These are phyloP conservation scores for Hymenoscyphus infarciens DNA, from an alignment of 2,329 filamentous ascomycete species.

Conservation along the genomic window DNA sequence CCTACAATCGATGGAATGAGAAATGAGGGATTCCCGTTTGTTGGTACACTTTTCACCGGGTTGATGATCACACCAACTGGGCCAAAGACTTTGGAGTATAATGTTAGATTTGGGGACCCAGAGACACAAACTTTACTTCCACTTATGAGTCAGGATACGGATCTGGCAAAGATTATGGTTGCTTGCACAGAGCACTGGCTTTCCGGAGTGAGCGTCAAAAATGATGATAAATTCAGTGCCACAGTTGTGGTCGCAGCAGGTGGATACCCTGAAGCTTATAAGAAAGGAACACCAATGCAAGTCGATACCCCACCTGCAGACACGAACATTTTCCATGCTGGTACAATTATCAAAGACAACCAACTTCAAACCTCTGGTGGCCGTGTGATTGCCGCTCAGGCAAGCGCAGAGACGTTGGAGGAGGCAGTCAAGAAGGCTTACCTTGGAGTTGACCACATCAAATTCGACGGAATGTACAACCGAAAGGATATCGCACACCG, in stretches of 20 bases:
- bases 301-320: slow-evolving; percentile 45
- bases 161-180: slow-evolving; percentile 84
- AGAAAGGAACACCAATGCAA: slow-evolving; percentile 66
- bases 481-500: slow-evolving; percentile 89
- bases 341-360: slow-evolving; percentile 64
- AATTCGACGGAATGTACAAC: slow-evolving; percentile 62
- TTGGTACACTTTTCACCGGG: slow-evolving; percentile 81
- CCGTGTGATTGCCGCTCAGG: slow-evolving; percentile 89
- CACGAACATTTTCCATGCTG: slow-evolving; percentile 88
- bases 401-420: slow-evolving; percentile 70
- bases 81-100: slow-evolving; percentile 85
- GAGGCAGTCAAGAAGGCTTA: slow-evolving; percentile 88
- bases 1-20: slow-evolving; percentile 89
- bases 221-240: slow-evolving; percentile 70
- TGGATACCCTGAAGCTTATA: slow-evolving; percentile 84
- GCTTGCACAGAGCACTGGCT: slow-evolving; percentile 77
- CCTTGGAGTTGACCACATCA: slow-evolving; percentile 52
- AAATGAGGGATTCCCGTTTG: slow-evolving; percentile 69
- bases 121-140: slow-evolving; percentile 86
- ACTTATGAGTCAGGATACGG: slow-evolving; percentile 71
- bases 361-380: slow-evolving; percentile 77
- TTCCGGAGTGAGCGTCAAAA: slow-evolving; percentile 62
- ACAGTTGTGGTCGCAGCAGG: slow-evolving; percentile 93
- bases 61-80: slow-evolving; percentile 84
- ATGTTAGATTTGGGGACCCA: slow-evolving; percentile 87